phyloP scores from a whole-genome alignment of 495 filamentous ascomycete species.

The Penicillium waksmanii region DNA sequence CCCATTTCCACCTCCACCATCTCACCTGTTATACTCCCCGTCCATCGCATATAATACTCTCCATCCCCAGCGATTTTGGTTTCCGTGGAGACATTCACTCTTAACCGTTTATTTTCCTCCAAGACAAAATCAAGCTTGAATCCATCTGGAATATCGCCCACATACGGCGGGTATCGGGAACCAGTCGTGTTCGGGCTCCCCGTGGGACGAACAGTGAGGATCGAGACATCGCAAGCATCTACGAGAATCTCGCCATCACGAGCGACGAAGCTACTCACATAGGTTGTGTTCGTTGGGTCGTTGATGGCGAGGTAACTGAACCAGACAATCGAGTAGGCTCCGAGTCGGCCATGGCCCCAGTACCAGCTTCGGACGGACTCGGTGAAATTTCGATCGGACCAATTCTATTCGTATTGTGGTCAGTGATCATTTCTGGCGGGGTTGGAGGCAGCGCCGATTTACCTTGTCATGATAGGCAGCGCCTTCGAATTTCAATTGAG shows the following conservation, averaged over 20 bases:
- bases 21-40: conserved; percentile 27
- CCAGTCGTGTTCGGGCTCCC: conserved; percentile 17
- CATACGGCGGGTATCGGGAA: conserved; percentile 25
- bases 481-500: conserved; percentile 36
- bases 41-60: conserved; percentile 33
- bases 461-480: conserved; percentile 48
- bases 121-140: conserved; percentile 24
- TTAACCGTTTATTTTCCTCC: conserved; percentile 10
- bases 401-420: conserved; percentile 26
- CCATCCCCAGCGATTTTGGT: conserved; percentile 21
- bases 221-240: conserved; percentile 20
- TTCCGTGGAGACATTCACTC: conserved; percentile 25
- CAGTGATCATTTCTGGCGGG: too few species aligned
- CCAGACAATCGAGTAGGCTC: conserved; percentile 46
- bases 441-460: not conserved
- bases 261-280: conserved; percentile 38
- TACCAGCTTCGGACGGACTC: conserved; percentile 35
- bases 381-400: conserved; percentile 30
- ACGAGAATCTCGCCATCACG: conserved; percentile 25
- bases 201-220: conserved; percentile 22
- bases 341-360: conserved; percentile 47
- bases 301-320: conserved; percentile 32
- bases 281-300: conserved; percentile 24
- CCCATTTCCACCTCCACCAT: conserved; percentile 8
- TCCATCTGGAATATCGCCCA: conserved; percentile 23